phyloP scores from a whole-genome alignment of 1,139 yeast species.

The Blastobotrys indianensis region DNA sequence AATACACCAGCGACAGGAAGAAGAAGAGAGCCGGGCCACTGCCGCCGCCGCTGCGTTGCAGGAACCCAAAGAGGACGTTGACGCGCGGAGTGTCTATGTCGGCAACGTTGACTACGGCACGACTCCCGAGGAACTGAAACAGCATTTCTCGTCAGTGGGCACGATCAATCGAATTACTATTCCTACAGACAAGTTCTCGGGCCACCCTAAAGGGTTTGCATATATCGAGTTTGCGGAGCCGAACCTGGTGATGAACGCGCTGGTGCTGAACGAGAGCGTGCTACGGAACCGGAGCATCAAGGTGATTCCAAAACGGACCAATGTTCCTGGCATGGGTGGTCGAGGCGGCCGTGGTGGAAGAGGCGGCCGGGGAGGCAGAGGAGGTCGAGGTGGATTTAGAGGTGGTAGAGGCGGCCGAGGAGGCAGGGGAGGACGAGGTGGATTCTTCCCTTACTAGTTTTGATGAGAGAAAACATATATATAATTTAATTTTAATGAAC shows the following conservation, averaged over 20 bases:
- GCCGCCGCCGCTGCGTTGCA: constrained; percentile 30
- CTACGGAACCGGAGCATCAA: constrained; percentile 66
- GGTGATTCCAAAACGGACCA: constrained; percentile 73
- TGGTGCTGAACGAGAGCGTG: constrained; percentile 57
- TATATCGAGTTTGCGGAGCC: constrained; percentile 72
- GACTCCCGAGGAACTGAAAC: constrained; percentile 76
- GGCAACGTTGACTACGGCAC: constrained; percentile 82
- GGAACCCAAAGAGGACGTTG: constrained; percentile 55
- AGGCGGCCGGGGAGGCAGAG: constrained; percentile 41
- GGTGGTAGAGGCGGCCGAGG: constrained; percentile 12
- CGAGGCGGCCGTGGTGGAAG: constrained; percentile 46
- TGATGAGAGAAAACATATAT: no score
- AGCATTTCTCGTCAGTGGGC: constrained; percentile 70
- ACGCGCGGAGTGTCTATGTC: constrained; percentile 75
- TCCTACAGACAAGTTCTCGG: constrained; percentile 61
- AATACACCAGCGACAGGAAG: background rate
- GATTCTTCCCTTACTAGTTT: constrained; percentile 7
- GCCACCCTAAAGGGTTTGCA: constrained; percentile 82
- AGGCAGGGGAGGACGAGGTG: constrained; percentile 7
- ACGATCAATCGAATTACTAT: constrained; percentile 80
- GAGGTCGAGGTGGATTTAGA: constrained; percentile 13
- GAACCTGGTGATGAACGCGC: constrained; percentile 57
- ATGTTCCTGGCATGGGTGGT: constrained; percentile 57
- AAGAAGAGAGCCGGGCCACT: background rate
- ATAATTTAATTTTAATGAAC: background rate